phyloP scores from a whole-genome alignment of 176 grass and related monocot genomes.

The Rhynchospora pubera region DNA sequence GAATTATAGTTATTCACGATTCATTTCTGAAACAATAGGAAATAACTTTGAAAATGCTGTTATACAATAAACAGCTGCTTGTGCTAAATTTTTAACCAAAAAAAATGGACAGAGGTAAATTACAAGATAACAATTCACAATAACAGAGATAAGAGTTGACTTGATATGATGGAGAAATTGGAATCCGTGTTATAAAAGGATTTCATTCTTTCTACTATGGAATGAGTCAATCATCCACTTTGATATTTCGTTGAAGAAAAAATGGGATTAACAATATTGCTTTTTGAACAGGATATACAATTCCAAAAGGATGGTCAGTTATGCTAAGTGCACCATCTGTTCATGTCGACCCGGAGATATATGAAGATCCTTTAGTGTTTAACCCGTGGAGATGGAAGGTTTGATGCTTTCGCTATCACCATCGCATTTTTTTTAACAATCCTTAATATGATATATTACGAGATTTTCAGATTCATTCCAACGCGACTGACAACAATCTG shows the following conservation, averaged over 20 bases:
- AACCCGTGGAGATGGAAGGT: constrained; percentile 89
- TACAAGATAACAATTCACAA: background rate
- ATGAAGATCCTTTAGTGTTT: constrained; percentile 65
- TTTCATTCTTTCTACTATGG: too few species aligned
- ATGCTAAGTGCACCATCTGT: constrained; percentile 81
- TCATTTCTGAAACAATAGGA: background rate
- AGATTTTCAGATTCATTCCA: background rate
- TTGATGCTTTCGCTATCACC: constrained; percentile 14
- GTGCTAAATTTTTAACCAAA: background rate
- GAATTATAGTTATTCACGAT: background rate
- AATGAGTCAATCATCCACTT: too few species aligned
- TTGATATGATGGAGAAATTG: too few species aligned
- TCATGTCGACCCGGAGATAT: constrained; percentile 76
- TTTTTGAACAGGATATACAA: constrained; percentile 54
- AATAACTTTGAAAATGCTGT: background rate
- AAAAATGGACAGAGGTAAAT: background rate
- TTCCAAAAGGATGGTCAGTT: constrained; percentile 78
- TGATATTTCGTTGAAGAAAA: too few species aligned
- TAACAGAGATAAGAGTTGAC: background rate
- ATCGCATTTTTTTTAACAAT: background rate
- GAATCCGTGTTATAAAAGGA: too few species aligned
- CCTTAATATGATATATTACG: background rate
- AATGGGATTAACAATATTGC: background rate
- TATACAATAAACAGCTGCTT: background rate
- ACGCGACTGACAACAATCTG: background rate